These are phyloP conservation scores for Aspergillus sergii DNA, from an alignment of 2,329 filamentous ascomycete species.

Conservation along the genomic window DNA sequence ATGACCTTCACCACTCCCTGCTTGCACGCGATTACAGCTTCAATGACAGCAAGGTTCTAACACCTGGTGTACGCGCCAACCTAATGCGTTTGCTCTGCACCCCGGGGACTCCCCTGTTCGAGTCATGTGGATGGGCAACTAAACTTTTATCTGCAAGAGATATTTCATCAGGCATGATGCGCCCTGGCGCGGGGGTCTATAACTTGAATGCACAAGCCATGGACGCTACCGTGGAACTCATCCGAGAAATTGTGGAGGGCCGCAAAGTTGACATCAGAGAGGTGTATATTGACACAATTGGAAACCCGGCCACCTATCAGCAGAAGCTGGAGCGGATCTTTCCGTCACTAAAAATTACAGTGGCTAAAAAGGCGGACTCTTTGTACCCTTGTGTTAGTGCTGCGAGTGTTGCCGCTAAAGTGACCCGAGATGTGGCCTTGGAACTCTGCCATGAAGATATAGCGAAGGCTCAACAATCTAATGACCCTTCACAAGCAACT, in stretches of 20 bases:
- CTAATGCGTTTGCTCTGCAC: conserved; percentile 76
- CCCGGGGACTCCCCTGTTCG: conserved; percentile 57
- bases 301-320: conserved; percentile 80
- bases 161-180: conserved; percentile 78
- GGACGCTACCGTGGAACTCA: conserved; percentile 84
- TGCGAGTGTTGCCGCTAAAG: conserved; percentile 92
- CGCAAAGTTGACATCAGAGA: conserved; percentile 78
- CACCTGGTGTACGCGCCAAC: conserved; percentile 71
- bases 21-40: conserved; percentile 81
- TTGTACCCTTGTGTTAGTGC: conserved; percentile 91
- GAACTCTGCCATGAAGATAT: conserved; percentile 72
- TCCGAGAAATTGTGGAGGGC: conserved; percentile 71
- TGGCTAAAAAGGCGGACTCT: conserved; percentile 89
- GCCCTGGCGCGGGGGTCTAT: conserved; percentile 59
- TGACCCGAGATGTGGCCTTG: conserved; percentile 86
- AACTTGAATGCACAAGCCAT: conserved; percentile 96
- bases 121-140: conserved; percentile 80
- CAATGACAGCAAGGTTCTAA: conserved; percentile 93
- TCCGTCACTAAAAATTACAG: conserved; percentile 72
- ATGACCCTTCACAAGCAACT: conserved; percentile 32
- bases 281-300: conserved; percentile 95
- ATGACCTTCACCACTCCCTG: conserved; percentile 68
- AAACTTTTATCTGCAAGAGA: conserved; percentile 79
- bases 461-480: conserved; percentile 31
- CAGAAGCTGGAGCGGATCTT: conserved; percentile 81